These are phyloP conservation scores for Epicoccum nigrum DNA, from an alignment of 2,329 filamentous ascomycete genomes.

Conservation along the genomic window DNA sequence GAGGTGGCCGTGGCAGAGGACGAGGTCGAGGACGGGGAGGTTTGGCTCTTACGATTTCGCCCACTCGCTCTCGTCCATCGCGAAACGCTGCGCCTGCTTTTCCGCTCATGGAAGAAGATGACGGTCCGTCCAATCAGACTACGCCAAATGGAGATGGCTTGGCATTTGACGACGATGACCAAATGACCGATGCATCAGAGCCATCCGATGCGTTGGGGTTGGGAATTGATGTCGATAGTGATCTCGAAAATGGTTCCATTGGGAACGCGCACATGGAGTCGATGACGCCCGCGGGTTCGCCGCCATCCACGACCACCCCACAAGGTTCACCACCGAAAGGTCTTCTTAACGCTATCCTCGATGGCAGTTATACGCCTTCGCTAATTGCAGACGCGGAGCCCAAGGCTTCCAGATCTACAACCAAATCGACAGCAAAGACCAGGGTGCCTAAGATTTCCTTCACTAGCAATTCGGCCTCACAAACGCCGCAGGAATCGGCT, in stretches of 20 bases:
- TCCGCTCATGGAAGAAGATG: constrained; percentile 45
- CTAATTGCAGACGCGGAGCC: constrained; percentile 13
- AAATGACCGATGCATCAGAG: constrained; percentile 22
- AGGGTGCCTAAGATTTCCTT: constrained; percentile 32
- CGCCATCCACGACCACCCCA: constrained; percentile 19
- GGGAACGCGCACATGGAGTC: constrained; percentile 19
- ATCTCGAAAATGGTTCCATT: constrained; percentile 22
- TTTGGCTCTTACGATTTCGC: constrained; percentile 31
- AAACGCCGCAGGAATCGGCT: constrained; percentile 34
- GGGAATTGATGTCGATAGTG: constrained; percentile 26
- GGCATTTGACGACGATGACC: constrained; percentile 25
- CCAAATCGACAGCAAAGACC: constrained; percentile 6
- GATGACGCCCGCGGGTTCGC: constrained; percentile 22
- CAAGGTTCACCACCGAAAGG: constrained; percentile 29
- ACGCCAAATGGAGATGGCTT: constrained; percentile 31
- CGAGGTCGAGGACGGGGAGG: constrained; percentile 36
- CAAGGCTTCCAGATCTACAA: constrained; percentile 14
- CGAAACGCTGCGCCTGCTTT: constrained; percentile 42
- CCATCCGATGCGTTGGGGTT: constrained; percentile 10
- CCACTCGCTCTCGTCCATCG: constrained; percentile 37
- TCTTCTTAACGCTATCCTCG: constrained; percentile 19
- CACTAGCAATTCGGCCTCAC: constrained; percentile 27
- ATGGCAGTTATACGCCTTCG: constrained; percentile 14
- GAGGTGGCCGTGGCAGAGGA: constrained; percentile 37
- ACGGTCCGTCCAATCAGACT: constrained; percentile 43